phyloP scores from a whole-genome alignment of 306 rosid species.

The Coriaria nepalensis region DNA sequence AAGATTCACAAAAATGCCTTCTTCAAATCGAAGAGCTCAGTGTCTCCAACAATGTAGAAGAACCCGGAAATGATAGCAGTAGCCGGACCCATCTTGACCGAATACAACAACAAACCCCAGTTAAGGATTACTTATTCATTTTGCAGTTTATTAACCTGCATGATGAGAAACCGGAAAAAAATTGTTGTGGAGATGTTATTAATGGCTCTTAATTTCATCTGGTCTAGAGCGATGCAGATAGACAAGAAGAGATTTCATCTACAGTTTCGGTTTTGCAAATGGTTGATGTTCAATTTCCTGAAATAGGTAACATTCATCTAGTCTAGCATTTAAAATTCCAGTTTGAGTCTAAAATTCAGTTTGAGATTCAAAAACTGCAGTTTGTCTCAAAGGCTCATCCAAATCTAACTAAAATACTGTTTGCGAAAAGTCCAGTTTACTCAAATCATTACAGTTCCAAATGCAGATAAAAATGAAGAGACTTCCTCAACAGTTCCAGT shows the following conservation, averaged over 20 bases:
- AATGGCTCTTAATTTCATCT: slow-evolving; percentile 42
- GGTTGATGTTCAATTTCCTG: too few species aligned
- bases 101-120: slow-evolving; percentile 20
- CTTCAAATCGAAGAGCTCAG: slow-evolving; percentile 29
- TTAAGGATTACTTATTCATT: slow-evolving; percentile 27
- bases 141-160: slow-evolving; percentile 9
- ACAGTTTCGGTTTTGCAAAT: slow-evolving; percentile 17
- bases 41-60: slow-evolving; percentile 15
- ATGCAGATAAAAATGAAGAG: too few species aligned
- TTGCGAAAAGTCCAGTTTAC: too few species aligned
- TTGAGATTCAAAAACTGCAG: too few species aligned
- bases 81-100: slow-evolving; percentile 19
- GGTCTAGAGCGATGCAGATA: slow-evolving; percentile 69
- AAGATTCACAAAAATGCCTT: slow-evolving; percentile 33
- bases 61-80: slow-evolving; percentile 11
- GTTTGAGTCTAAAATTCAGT: too few species aligned
- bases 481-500: too few species aligned
- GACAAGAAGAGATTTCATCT: slow-evolving; percentile 25
- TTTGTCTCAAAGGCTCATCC: too few species aligned
- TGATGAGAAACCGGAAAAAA: too few species aligned
- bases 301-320: too few species aligned
- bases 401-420: too few species aligned
- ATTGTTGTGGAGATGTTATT: slow-evolving; percentile 32
- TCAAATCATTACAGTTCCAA: too few species aligned
- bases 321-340: too few species aligned